These are phyloP conservation scores for Arthrobotrys sphaeroides DNA, from an alignment of 2,329 filamentous ascomycete species.

Conservation along the genomic window DNA sequence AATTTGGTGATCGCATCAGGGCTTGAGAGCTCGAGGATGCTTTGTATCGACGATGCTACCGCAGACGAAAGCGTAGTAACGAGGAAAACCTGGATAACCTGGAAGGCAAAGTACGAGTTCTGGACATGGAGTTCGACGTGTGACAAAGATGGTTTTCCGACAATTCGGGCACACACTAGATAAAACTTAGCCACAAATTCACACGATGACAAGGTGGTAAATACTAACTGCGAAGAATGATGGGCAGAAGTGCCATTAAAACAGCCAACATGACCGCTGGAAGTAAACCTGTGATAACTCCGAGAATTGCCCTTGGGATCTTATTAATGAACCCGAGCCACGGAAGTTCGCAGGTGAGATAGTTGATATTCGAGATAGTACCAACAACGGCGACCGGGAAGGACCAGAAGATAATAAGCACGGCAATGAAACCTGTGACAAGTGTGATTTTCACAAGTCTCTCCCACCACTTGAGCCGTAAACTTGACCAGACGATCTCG, in stretches of 20 bases:
- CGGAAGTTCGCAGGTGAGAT: slow-evolving; percentile 70
- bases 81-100: slow-evolving; percentile 90
- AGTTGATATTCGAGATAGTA: slow-evolving; percentile 82
- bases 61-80: slow-evolving; percentile 84
- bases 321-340: slow-evolving; percentile 79
- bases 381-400: slow-evolving; percentile 82
- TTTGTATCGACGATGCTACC: slow-evolving; percentile 73
- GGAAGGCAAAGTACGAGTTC: slow-evolving; percentile 89
- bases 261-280: slow-evolving; percentile 81
- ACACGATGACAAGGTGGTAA: slow-evolving; percentile 49
- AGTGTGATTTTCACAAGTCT: slow-evolving; percentile 75
- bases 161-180: slow-evolving; percentile 76
- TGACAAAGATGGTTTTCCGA: slow-evolving; percentile 81
- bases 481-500: slow-evolving; percentile 87
- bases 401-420: slow-evolving; percentile 87
- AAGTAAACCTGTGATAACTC: slow-evolving; percentile 83
- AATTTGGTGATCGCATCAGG: slow-evolving; percentile 72
- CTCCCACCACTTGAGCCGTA: slow-evolving; percentile 88
- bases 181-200: slow-evolving; percentile 45
- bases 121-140: slow-evolving; percentile 88
- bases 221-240: slow-evolving; percentile 76
- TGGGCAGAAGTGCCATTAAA: slow-evolving; percentile 85
- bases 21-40: slow-evolving; percentile 69
- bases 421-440: slow-evolving; percentile 76
- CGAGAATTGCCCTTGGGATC: slow-evolving; percentile 76